These are phyloP conservation scores for Yamadazyma conglobata DNA, from an alignment of 1,139 yeast species.

Conservation along the genomic window DNA sequence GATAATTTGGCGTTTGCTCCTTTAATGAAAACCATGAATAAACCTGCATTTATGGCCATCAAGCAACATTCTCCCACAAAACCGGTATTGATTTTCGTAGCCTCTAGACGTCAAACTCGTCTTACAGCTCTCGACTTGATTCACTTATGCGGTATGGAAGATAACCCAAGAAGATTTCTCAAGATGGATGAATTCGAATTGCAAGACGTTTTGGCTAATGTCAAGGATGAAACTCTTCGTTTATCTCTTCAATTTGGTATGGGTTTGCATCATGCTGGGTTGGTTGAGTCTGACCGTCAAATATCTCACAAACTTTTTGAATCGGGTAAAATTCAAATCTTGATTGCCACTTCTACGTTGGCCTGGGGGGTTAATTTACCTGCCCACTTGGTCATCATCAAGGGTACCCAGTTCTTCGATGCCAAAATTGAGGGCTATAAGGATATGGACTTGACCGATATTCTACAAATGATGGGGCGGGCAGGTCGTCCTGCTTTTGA, in stretches of 20 bases:
- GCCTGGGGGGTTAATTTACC: slow-evolving; percentile 99
- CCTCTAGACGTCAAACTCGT: slow-evolving; percentile 95
- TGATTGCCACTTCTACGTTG: slow-evolving; percentile 90
- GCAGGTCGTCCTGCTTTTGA: slow-evolving; percentile 98
- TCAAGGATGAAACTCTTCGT: slow-evolving; percentile 85
- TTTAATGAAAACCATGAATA: slow-evolving; percentile 96
- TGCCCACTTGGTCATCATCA: slow-evolving; percentile 88
- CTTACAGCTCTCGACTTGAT: slow-evolving; percentile 91
- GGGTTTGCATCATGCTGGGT: slow-evolving; percentile 97
- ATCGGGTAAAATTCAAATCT: slow-evolving; percentile 78
- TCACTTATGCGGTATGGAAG: slow-evolving; percentile 92
- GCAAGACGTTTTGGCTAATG: slow-evolving; percentile 55
- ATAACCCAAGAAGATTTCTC: slow-evolving; percentile 83
- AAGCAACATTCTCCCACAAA: slow-evolving; percentile 91
- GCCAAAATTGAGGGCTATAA: slow-evolving; percentile 75
- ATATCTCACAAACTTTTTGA: slow-evolving; percentile 86
- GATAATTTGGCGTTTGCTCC: slow-evolving; percentile 94
- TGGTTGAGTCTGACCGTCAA: slow-evolving; percentile 85
- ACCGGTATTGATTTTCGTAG: slow-evolving; percentile 93
- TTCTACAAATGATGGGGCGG: slow-evolving; percentile 85
- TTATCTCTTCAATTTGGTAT: slow-evolving; percentile 90
- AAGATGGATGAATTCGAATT: slow-evolving; percentile 76
- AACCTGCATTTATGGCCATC: slow-evolving; percentile 95
- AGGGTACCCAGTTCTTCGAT: slow-evolving; percentile 89
- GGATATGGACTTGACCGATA: slow-evolving; percentile 92